Percentiles rank a stretch among this genome's conserved stretches.
phyloP scores from a whole-genome alignment of 306 rosid species.

The Dryas octopetala region DNA sequence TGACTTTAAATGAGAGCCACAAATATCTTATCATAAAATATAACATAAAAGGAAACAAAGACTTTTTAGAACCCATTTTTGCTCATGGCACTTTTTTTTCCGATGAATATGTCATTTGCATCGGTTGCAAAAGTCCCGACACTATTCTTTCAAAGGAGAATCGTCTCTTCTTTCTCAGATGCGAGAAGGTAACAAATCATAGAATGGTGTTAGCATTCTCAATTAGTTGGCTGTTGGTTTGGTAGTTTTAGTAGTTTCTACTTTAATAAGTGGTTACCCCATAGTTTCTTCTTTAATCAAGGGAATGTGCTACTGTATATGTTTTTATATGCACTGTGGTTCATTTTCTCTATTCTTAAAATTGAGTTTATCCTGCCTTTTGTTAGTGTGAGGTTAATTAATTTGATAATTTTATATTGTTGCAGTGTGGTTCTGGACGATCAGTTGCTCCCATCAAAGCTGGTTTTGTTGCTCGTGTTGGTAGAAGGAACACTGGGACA shows the following conservation, averaged over 20 bases:
- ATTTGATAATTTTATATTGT: not conserved
- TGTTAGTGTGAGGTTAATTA: not conserved
- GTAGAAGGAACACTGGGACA: slow-evolving; percentile 76
- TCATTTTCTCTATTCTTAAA: not conserved
- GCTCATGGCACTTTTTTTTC: too few relatives aligned
- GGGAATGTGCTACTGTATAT: not conserved
- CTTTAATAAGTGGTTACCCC: not conserved
- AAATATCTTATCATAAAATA: too few relatives aligned
- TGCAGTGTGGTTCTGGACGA: slow-evolving; percentile 94
- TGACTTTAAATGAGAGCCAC: not conserved
- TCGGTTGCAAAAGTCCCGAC: too few relatives aligned
- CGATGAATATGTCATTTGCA: too few relatives aligned
- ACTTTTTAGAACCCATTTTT: not conserved
- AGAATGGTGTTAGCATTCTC: not conserved
- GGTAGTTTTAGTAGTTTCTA: not conserved
- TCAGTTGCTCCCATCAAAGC: slow-evolving; percentile 95
- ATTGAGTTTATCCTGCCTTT: not conserved
- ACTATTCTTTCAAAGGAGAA: too few relatives aligned
- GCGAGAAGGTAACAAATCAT: slow-evolving; percentile 65
- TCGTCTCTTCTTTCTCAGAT: too few relatives aligned
- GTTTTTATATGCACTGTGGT: not conserved
- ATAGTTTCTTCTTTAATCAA: not conserved
- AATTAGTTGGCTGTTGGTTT: not conserved
- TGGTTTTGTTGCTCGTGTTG: slow-evolving; percentile 98
- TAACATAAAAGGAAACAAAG: not conserved